These are phyloP conservation scores for Thermothielavioides terrestris DNA, from an alignment of 495 filamentous ascomycete genomes.

Conservation along the genomic window DNA sequence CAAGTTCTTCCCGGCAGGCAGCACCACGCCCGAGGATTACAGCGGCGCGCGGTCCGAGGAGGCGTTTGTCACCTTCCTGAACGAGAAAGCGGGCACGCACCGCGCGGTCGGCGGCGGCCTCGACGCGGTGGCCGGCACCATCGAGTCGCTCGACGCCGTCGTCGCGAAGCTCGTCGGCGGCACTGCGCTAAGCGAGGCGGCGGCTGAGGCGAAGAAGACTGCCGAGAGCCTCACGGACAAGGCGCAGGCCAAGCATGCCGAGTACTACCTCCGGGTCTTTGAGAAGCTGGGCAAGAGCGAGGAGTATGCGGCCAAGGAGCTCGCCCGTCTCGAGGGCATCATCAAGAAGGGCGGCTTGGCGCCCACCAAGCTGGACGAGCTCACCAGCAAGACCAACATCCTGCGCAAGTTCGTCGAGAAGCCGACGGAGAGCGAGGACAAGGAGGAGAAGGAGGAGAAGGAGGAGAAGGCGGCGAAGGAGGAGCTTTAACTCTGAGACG, in stretches of 20 bases:
- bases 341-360: conserved; percentile 78
- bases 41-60: conserved; percentile 67
- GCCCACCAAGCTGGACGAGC: conserved; percentile 79
- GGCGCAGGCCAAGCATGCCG: conserved; percentile 60
- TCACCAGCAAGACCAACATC: conserved; percentile 81
- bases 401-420: conserved; percentile 62
- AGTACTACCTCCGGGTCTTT: conserved; percentile 88
- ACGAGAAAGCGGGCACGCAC: conserved; percentile 82
- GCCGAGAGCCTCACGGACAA: conserved; percentile 56
- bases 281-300: conserved; percentile 70
- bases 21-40: conserved; percentile 63
- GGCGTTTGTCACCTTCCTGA: conserved; percentile 73
- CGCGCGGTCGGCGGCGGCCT: conserved; percentile 75
- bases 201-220: conserved; percentile 59
- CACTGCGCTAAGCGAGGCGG: conserved; percentile 46
- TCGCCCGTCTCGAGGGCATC: conserved; percentile 68
- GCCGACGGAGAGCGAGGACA: conserved; percentile 19
- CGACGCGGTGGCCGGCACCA: conserved; percentile 69
- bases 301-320: conserved; percentile 78
- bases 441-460: conserved; percentile 2
- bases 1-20: conserved; percentile 93
- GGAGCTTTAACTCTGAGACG: conserved; percentile 53
- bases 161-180: conserved; percentile 56
- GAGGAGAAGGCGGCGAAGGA: too few species aligned
- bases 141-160: conserved; percentile 65